These are phyloP conservation scores for Stevia rebaudiana DNA, from an alignment of 140 eudicot genomes.

Conservation along the genomic window DNA sequence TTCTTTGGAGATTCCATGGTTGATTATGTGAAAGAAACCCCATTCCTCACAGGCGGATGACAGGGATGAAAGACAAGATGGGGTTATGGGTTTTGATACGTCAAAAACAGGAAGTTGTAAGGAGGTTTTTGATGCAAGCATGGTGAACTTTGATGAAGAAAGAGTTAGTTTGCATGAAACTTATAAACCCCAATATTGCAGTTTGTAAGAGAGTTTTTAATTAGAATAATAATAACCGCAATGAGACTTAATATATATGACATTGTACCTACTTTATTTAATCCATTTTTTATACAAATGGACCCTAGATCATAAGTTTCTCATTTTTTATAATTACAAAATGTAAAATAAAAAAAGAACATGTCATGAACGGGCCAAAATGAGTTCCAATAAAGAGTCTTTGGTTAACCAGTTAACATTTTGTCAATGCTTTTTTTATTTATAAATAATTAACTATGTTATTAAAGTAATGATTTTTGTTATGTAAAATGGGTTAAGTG, in stretches of 20 bases:
- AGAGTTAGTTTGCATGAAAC: constrained; percentile 28
- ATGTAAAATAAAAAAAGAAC: neutral
- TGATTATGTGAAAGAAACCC: constrained; percentile 68
- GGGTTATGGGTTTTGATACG: constrained; percentile 45
- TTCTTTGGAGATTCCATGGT: constrained; percentile 59
- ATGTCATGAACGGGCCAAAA: neutral
- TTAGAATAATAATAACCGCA: constrained; percentile 32
- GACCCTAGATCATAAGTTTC: constrained; percentile 3
- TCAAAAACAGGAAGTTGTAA: constrained; percentile 56
- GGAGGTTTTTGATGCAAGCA: constrained; percentile 45
- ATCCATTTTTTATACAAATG: constrained; percentile 6
- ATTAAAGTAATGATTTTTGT: neutral
- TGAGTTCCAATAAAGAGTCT: neutral
- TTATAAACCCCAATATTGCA: constrained; percentile 25
- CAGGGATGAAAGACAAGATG: constrained; percentile 41
- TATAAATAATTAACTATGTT: neutral
- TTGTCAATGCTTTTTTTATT: neutral
- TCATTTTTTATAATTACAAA: neutral
- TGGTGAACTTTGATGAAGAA: constrained; percentile 22
- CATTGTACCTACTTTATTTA: constrained; percentile 13
- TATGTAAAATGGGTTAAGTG: neutral
- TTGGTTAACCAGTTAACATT: neutral
- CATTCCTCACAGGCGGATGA: constrained; percentile 50
- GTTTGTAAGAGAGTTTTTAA: constrained; percentile 28
- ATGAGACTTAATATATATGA: constrained; percentile 7